Base-by-base conservation (phyloP, 306 rosid genomes). In the Dicorynia guianensis region DNA sequence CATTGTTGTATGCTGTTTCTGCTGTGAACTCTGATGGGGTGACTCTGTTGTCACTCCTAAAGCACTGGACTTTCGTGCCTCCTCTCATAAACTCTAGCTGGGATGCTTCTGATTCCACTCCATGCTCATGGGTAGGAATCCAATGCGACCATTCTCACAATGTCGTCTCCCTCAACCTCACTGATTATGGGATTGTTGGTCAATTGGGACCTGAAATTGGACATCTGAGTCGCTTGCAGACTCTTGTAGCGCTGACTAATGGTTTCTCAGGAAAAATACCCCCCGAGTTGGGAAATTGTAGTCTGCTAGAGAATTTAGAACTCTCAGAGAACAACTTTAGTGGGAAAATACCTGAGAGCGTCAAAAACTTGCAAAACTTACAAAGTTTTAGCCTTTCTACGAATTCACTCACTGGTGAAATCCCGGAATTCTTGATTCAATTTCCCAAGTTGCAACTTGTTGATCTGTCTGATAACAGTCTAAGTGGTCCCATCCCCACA, bases 41-140 rank as follows among this genome's bases (percentile, higher is more conserved):
- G 20, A 55, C 87, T 34, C 79, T 91, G 0, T 63, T 88, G 11
- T 84, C 96, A 8, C 87, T 93, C 50, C n/a, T 67, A 63, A 76
- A 34, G 17, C 85, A 39, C 69, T 93, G 98, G 90, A 78, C 81
- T 7, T 57, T 15, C 6, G 63, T 84, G 43, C 88, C 90, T 59
- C 33, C 83, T 55, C 53, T 81, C 75, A 64, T 89, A 4, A 76
- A 53, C 48, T 84, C 91, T 5, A 67, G 78, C 59, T 94, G 98
- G 98, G 72, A 69, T 68, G 71, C 78, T 12, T 88, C 89, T 50
- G 74, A 88, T 81, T 82, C 90, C 72, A 84, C 86, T 53, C 95
- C 97, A 15, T 94, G 98, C 64, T 83, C 87, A 5, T 94, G 98
- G 98, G 67, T 33, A 0, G 98, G 97, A 69, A 70, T 94, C 19